phyloP scores from a whole-genome alignment of 2,329 filamentous ascomycete species.

The Diaporthe citriasiana region DNA sequence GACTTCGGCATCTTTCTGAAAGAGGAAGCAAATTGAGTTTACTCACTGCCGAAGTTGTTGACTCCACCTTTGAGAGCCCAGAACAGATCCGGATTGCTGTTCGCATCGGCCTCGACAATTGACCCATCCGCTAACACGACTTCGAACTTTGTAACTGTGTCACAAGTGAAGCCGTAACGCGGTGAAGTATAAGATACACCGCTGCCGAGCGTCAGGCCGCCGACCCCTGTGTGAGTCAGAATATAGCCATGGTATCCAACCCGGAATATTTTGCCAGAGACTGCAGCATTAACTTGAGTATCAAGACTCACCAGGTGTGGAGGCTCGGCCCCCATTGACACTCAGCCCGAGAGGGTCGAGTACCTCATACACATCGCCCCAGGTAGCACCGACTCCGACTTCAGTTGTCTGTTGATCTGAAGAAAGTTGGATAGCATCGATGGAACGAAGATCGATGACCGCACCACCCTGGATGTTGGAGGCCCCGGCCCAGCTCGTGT shows the following conservation, averaged over 20 bases:
- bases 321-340: slow-evolving; percentile 41
- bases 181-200: slow-evolving; percentile 29
- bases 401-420: neutral
- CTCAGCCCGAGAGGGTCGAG: slow-evolving; percentile 41
- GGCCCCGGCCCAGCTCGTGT: slow-evolving; percentile 19
- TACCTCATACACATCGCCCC: neutral
- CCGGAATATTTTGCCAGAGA: slow-evolving; percentile 42
- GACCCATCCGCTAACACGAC: slow-evolving; percentile 25
- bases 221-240: slow-evolving; percentile 24
- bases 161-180: slow-evolving; percentile 20
- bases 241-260: neutral
- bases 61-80: slow-evolving; percentile 8
- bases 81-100: slow-evolving; percentile 1
- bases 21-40: neutral
- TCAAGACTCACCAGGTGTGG: slow-evolving; percentile 43
- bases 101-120: neutral
- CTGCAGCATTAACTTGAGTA: slow-evolving; percentile 55
- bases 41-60: slow-evolving; percentile 44
- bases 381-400: slow-evolving; percentile 37
- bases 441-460: slow-evolving; percentile 16
- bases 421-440: neutral
- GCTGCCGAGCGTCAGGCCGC: slow-evolving; percentile 36
- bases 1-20: neutral
- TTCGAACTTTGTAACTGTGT: neutral
- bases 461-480: slow-evolving; percentile 7